A percentile compares a stretch with the other conserved stretches of the same genome.
These are phyloP conservation scores for Eutreptiella sp. DNA, from an alignment of 208 protist species.

Conservation along the genomic window DNA sequence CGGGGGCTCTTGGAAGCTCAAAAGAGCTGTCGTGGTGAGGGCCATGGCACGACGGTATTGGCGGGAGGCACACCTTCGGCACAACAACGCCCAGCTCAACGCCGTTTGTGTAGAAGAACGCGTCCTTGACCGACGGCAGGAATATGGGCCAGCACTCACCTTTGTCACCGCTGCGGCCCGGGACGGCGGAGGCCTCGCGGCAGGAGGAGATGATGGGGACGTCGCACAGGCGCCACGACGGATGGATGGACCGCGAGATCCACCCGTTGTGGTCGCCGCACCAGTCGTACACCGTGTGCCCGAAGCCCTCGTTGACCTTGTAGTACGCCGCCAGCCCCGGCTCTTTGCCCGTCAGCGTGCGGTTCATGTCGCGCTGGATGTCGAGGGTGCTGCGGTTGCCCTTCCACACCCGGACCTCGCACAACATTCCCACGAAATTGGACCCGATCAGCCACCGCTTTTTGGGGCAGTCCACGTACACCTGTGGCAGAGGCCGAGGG, in stretches of 20 bases:
- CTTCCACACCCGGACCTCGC: constrained; percentile 68
- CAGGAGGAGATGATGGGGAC: constrained; percentile 45
- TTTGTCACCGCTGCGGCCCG: background rate
- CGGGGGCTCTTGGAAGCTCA: too few species aligned
- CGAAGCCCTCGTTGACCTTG: constrained; percentile 67
- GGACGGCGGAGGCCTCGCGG: constrained; percentile 1
- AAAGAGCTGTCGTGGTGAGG: too few species aligned
- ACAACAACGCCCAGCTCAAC: constrained; percentile 4
- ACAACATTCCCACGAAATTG: constrained; percentile 60
- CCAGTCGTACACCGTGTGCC: constrained; percentile 73
- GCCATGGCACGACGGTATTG: too few species aligned
- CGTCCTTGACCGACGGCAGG: constrained; percentile 8
- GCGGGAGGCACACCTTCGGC: too few species aligned
- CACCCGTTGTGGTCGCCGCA: constrained; percentile 24
- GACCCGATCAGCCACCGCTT: constrained; percentile 60
- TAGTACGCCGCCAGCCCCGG: constrained; percentile 61
- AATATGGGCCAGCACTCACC: constrained; percentile 10
- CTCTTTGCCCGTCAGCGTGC: constrained; percentile 57
- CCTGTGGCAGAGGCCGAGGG: too few species aligned
- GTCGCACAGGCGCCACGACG: constrained; percentile 43
- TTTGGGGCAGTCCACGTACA: constrained; percentile 55
- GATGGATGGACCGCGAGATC: constrained; percentile 54
- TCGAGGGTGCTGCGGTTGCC: constrained; percentile 49
- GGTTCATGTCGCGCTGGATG: constrained; percentile 60
- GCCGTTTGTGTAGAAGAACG: constrained; percentile 7